These are phyloP conservation scores for Russula vinacea DNA, from an alignment of 768 basidiomycete genomes.

Conservation along the genomic window DNA sequence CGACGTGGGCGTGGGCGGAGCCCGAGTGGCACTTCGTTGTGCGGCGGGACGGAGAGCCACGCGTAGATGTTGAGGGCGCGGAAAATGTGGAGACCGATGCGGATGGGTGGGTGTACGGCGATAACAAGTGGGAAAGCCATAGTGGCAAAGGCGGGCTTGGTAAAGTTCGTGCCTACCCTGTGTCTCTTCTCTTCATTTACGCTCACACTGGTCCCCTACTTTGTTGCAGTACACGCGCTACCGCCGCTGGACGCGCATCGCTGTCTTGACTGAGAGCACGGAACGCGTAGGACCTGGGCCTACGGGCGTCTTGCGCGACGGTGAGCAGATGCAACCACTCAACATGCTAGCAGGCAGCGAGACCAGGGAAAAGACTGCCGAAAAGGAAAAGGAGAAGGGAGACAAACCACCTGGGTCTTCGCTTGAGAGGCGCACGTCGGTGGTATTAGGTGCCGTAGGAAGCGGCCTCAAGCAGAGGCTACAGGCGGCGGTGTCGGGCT, in stretches of 20 bases:
- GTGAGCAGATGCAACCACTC: slow-evolving; percentile 18
- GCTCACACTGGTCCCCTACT: background rate
- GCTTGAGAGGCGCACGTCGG: slow-evolving; percentile 7
- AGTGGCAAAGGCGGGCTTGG: slow-evolving; percentile 79
- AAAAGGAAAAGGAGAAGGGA: slow-evolving; percentile 9
- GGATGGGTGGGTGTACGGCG: slow-evolving; percentile 92
- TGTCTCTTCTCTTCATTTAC: background rate
- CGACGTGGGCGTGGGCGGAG: slow-evolving; percentile 88
- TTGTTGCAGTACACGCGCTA: slow-evolving; percentile 72
- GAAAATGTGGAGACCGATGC: slow-evolving; percentile 61
- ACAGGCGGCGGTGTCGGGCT: slow-evolving; percentile 23
- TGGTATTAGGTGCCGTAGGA: slow-evolving; percentile 20
- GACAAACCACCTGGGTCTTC: background rate
- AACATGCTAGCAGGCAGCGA: background rate
- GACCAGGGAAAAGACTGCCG: background rate
- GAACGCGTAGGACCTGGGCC: slow-evolving; percentile 47
- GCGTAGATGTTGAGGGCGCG: slow-evolving; percentile 31
- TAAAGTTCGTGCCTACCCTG: slow-evolving; percentile 49
- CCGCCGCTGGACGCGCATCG: slow-evolving; percentile 83
- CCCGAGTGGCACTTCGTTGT: slow-evolving; percentile 83
- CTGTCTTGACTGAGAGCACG: slow-evolving; percentile 68
- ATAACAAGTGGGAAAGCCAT: slow-evolving; percentile 90
- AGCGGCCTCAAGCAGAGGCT: slow-evolving; percentile 21
- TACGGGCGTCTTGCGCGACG: slow-evolving; percentile 33
- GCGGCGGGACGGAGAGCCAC: slow-evolving; percentile 49